Evolutionary conservation across 371 early-diverging fungal species (phyloP).

Genomic region (Blastocladiella emersonii): DNA sequence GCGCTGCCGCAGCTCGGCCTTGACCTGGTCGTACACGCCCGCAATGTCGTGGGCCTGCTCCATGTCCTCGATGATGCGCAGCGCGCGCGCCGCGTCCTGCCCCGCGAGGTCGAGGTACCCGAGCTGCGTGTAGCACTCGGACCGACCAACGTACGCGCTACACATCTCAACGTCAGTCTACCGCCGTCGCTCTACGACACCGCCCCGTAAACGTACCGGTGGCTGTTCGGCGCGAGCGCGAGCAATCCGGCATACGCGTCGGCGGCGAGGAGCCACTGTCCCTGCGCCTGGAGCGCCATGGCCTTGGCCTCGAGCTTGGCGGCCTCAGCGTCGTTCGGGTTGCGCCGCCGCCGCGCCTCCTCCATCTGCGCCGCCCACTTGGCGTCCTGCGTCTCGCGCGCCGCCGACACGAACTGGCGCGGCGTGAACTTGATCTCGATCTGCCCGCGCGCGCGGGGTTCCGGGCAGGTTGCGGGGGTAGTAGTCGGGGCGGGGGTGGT

Average conservation of each 20-base stretch:
- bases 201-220: too few relatives aligned
- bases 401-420: constrained; percentile 1
- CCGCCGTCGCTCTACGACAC: too few relatives aligned
- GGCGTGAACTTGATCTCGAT: constrained; percentile 6
- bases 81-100: neutral
- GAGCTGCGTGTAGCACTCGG: neutral
- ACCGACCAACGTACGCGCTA: neutral
- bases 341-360: neutral
- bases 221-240: neutral
- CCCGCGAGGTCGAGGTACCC: neutral
- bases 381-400: constrained; percentile 5
- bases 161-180: too few relatives aligned
- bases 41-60: neutral
- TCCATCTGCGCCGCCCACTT: constrained; percentile 2
- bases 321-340: neutral
- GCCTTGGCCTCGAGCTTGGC: constrained; percentile 1
- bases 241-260: neutral
- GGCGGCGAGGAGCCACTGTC: neutral
- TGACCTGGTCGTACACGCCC: neutral
- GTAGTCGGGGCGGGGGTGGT: too few relatives aligned
- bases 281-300: neutral
- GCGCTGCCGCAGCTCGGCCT: neutral
- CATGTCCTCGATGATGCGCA: neutral
- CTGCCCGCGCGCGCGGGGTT: neutral
- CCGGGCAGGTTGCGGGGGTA: neutral